phyloP scores from a whole-genome alignment of 805 yeast species.

The Lachancea sp. region DNA sequence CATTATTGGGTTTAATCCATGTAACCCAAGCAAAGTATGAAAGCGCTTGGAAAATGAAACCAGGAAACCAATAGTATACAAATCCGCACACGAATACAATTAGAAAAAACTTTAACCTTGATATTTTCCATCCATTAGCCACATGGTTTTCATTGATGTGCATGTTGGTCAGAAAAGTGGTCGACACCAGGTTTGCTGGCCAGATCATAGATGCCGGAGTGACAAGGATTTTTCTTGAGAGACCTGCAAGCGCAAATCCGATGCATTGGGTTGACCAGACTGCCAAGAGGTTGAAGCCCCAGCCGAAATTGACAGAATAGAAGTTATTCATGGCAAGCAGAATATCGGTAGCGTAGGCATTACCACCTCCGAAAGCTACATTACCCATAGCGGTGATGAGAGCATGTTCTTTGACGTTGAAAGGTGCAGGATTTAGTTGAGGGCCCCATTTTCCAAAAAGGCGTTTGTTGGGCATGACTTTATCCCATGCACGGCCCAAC shows the following conservation, averaged over 20 bases:
- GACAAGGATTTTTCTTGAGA: conserved; percentile 52
- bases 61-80: conserved; percentile 56
- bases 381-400: conserved; percentile 48
- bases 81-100: conserved; percentile 37
- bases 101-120: conserved; percentile 45
- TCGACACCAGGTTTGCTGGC: conserved; percentile 62
- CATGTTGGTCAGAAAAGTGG: conserved; percentile 17
- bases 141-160: conserved; percentile 18
- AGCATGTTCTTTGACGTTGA: conserved; percentile 60
- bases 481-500: conserved; percentile 46
- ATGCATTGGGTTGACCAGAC: conserved; percentile 53
- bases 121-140: conserved; percentile 32
- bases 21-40: conserved; percentile 50
- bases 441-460: conserved; percentile 25
- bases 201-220: conserved; percentile 62
- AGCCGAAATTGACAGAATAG: conserved; percentile 40
- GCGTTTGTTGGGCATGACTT: conserved; percentile 30
- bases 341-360: conserved; percentile 56
- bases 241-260: conserved; percentile 64
- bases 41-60: conserved; percentile 50
- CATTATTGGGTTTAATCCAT: conserved; percentile 45
- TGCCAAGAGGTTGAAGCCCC: conserved; percentile 51
- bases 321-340: conserved; percentile 45
- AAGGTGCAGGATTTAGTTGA: conserved; percentile 51
- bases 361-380: conserved; percentile 34